These are phyloP conservation scores for Pestalotiopsis fici DNA, from an alignment of 2,329 filamentous ascomycete genomes.

Conservation along the genomic window DNA sequence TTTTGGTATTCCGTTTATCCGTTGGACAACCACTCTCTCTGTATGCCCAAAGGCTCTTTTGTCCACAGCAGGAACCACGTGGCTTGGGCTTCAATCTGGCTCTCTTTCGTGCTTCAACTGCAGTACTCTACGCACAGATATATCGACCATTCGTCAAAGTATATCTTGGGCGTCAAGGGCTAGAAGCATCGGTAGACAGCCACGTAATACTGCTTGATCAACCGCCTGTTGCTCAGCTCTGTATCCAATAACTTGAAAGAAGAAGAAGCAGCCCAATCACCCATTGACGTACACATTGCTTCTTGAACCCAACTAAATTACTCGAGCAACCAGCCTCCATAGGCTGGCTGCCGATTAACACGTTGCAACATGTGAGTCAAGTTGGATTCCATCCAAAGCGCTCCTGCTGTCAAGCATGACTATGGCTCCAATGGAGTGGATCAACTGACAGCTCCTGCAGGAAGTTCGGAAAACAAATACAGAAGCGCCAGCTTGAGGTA, in stretches of 20 bases:
- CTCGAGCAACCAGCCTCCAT: conserved; percentile 22
- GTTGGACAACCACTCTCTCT: neutral
- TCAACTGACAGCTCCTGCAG: conserved; percentile 47
- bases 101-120: neutral
- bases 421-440: conserved; percentile 2
- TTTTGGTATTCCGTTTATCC: conserved; percentile 3
- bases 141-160: neutral
- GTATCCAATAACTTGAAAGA: neutral
- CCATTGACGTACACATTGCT: conserved; percentile 9
- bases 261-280: neutral
- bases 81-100: neutral
- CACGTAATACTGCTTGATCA: neutral
- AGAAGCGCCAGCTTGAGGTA: conserved; percentile 97
- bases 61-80: conserved; percentile 7
- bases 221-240: neutral
- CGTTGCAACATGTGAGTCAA: conserved; percentile 36
- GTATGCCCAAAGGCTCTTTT: neutral
- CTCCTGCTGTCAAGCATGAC: too few relatives aligned
- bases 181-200: neutral
- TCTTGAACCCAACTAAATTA: conserved; percentile 12
- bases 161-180: neutral
- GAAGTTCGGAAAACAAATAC: conserved; percentile 99
- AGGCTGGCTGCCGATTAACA: conserved; percentile 24
- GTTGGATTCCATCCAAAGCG: neutral
- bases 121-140: neutral